Percentiles rank a stretch among this genome's conserved stretches.
Evolutionary conservation across 768 basidiomycete species (phyloP).

Genomic region (Amanita exitialis): DNA sequence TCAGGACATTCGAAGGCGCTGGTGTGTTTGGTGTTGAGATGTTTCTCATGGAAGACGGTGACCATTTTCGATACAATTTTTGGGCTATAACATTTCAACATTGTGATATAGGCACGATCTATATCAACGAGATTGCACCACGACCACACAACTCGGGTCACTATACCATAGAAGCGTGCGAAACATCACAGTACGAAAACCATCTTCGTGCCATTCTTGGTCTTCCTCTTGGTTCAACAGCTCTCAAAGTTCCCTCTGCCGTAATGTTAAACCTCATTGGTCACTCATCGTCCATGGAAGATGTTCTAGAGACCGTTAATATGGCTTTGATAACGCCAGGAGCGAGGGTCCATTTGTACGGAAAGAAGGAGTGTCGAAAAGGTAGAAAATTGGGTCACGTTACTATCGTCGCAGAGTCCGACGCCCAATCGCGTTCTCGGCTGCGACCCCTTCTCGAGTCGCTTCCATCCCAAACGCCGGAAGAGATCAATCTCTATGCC

Average conservation of each 20-base stretch:
- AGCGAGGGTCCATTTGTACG: constrained; percentile 82
- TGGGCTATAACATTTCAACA: background rate
- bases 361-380: constrained; percentile 82
- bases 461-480: constrained; percentile 12
- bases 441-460: constrained; percentile 53
- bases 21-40: constrained; percentile 98
- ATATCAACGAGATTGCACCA: constrained; percentile 96
- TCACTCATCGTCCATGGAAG: constrained; percentile 43
- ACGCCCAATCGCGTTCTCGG: constrained; percentile 58
- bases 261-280: constrained; percentile 96
- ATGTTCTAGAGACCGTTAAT: constrained; percentile 45
- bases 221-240: constrained; percentile 82
- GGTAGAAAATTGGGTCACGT: constrained; percentile 98
- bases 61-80: background rate
- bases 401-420: constrained; percentile 76
- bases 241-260: constrained; percentile 76
- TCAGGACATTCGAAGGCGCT: constrained; percentile 73
- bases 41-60: constrained; percentile 88
- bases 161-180: constrained; percentile 96
- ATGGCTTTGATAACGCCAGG: constrained; percentile 64
- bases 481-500: constrained; percentile 45
- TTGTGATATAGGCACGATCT: constrained; percentile 46
- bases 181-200: constrained; percentile 95
- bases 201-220: constrained; percentile 91
- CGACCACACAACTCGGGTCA: constrained; percentile 98